A percentile compares a stretch with the other conserved stretches of the same genome.
Conservation (phyloP, 352 stramenopile species). For the Phytophthora podocarpi region DNA sequence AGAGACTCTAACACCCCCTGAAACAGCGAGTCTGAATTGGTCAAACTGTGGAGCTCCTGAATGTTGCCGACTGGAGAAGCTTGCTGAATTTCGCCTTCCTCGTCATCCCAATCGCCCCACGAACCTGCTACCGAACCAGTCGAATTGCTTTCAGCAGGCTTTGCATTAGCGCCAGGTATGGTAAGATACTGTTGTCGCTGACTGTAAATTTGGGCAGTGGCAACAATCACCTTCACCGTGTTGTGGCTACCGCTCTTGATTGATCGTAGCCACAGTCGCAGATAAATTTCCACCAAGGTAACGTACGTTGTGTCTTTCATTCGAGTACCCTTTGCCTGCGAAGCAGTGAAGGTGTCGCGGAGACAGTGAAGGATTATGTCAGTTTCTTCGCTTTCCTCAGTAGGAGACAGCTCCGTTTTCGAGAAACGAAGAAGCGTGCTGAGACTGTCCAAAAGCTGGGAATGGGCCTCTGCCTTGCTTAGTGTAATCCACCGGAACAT, state of each 20-base stretch:
- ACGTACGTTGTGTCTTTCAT: slow-evolving; percentile 15
- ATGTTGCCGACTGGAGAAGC: slow-evolving; percentile 6
- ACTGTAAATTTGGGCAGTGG: slow-evolving; percentile 17
- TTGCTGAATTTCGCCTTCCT: slow-evolving; percentile 28
- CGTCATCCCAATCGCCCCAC: slow-evolving; percentile 56
- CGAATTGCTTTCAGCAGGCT: not conserved
- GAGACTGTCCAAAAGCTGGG: slow-evolving; percentile 40
- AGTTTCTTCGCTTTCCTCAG: slow-evolving; percentile 18
- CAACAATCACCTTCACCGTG: not conserved
- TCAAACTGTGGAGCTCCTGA: not conserved
- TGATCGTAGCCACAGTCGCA: slow-evolving; percentile 29
- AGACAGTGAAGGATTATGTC: slow-evolving; percentile 3
- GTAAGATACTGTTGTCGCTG: slow-evolving; percentile 10
- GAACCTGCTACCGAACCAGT: not conserved
- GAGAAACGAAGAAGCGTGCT: slow-evolving; percentile 26
- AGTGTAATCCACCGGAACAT: slow-evolving; percentile 79
- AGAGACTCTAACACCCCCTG: slow-evolving; percentile 12
- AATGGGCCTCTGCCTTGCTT: slow-evolving; percentile 40
- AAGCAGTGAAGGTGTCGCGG: not conserved
- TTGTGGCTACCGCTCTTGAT: not conserved
- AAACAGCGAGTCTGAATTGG: slow-evolving; percentile 12
- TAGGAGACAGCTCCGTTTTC: not conserved
- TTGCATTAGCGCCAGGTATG: not conserved
- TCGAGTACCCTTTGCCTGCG: not conserved
- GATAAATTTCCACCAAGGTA: slow-evolving; percentile 22